Evolutionary conservation across 2,329 filamentous ascomycete genomes (phyloP).

Genomic region (Calonectria henricotiae): DNA sequence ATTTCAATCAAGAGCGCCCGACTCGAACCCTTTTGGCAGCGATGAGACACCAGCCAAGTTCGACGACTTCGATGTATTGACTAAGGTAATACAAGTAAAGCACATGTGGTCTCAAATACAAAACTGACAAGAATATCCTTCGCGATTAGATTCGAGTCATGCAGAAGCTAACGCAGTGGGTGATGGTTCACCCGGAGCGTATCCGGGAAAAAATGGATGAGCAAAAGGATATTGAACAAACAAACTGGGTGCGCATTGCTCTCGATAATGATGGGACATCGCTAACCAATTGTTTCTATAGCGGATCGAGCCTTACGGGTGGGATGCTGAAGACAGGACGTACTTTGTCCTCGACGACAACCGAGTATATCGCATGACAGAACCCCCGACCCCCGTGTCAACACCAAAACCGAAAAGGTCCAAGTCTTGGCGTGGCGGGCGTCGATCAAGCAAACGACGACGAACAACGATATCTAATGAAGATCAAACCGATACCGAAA

Average conservation of each 20-base stretch:
- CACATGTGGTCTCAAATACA: neutral
- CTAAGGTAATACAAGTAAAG: slow-evolving; percentile 73
- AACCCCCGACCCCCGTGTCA: slow-evolving; percentile 74
- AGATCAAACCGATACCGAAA: slow-evolving; percentile 55
- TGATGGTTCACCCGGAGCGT: slow-evolving; percentile 88
- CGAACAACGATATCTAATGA: slow-evolving; percentile 65
- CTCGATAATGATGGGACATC: slow-evolving; percentile 52
- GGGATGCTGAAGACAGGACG: slow-evolving; percentile 88
- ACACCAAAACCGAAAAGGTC: slow-evolving; percentile 79
- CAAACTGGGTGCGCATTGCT: slow-evolving; percentile 79
- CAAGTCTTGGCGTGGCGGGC: slow-evolving; percentile 66
- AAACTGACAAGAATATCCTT: neutral
- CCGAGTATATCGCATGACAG: slow-evolving; percentile 89
- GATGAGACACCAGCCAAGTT: slow-evolving; percentile 83
- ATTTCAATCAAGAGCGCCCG: slow-evolving; percentile 85
- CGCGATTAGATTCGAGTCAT: slow-evolving; percentile 77
- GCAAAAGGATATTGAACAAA: slow-evolving; percentile 85
- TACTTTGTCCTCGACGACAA: slow-evolving; percentile 97
- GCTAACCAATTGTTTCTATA: slow-evolving; percentile 54
- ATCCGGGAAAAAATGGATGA: slow-evolving; percentile 91
- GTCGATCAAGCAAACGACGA: slow-evolving; percentile 81
- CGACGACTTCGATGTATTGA: slow-evolving; percentile 84
- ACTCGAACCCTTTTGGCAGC: slow-evolving; percentile 87
- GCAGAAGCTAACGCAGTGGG: slow-evolving; percentile 92
- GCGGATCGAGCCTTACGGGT: slow-evolving; percentile 88